Percentiles rank a stretch among this genome's conserved stretches.
phyloP scores from a whole-genome alignment of 2,329 filamentous ascomycete species.

The Coleophoma eucalyptorum region DNA sequence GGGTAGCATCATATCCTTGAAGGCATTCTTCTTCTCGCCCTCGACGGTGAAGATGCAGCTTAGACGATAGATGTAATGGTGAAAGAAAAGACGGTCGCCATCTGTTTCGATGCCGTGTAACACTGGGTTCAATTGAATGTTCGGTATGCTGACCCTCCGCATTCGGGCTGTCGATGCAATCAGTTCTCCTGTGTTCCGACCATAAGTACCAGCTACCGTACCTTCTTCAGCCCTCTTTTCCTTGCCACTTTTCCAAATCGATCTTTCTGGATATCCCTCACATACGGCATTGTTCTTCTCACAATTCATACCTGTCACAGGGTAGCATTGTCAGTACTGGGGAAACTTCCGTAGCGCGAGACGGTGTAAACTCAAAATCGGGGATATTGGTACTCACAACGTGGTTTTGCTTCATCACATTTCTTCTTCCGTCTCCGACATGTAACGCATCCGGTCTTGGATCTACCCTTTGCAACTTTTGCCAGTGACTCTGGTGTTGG shows the following conservation, averaged over 20 bases:
- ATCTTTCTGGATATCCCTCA: conserved; percentile 84
- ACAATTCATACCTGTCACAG: conserved; percentile 68
- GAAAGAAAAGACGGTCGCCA: conserved; percentile 76
- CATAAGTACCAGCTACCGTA: conserved; percentile 29
- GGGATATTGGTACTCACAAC: conserved; percentile 47
- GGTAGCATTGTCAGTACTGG: conserved; percentile 5
- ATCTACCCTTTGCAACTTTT: conserved; percentile 75
- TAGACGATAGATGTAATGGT: conserved; percentile 77
- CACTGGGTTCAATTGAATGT: conserved; percentile 58
- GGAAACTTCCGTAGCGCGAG: conserved; percentile 6
- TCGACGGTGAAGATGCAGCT: conserved; percentile 81
- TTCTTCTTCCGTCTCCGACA: conserved; percentile 70
- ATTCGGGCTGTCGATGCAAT: conserved; percentile 39
- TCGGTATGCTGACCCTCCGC: conserved; percentile 44
- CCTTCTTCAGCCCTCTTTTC: conserved; percentile 66
- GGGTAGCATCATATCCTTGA: conserved; percentile 78
- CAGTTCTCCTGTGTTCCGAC: conserved; percentile 18
- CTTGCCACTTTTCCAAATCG: conserved; percentile 82
- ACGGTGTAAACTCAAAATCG: neutral
- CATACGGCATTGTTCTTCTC: conserved; percentile 92
- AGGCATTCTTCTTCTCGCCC: conserved; percentile 73
- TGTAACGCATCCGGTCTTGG: conserved; percentile 66
- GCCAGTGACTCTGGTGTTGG: conserved; percentile 50
- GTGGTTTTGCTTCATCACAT: conserved; percentile 65
- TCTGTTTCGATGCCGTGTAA: conserved; percentile 79